A percentile compares a stretch with the other conserved stretches of the same genome.
Evolutionary conservation across 2,329 filamentous ascomycete species (phyloP).

Genomic region (Zasmidium cellare): DNA sequence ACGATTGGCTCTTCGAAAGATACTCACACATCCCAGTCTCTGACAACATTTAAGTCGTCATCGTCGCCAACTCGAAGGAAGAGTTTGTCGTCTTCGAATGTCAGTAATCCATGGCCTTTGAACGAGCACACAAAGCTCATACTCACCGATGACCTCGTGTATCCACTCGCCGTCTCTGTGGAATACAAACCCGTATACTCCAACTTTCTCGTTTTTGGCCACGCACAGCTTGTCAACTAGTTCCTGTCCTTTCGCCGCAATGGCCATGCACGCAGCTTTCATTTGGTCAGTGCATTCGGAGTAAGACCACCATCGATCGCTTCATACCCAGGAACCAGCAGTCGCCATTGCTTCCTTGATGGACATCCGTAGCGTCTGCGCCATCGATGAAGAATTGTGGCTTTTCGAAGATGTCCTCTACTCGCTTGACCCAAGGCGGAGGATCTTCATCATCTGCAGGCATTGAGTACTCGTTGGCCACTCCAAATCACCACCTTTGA

Average conservation of each 20-base stretch:
- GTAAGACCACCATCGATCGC: no score
- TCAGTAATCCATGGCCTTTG: no score
- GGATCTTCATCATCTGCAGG: constrained; percentile 23
- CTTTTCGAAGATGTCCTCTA: constrained; percentile 37
- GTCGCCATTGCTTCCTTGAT: constrained; percentile 76
- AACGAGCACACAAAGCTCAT: no score
- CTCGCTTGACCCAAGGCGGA: constrained; percentile 33
- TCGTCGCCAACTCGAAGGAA: constrained; percentile 81
- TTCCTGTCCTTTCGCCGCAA: constrained; percentile 70
- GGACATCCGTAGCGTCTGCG: constrained; percentile 73
- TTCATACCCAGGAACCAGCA: constrained; percentile 70
- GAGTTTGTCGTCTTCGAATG: constrained; percentile 67
- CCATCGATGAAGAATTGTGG: constrained; percentile 69
- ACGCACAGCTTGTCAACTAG: constrained; percentile 75
- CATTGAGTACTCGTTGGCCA: no score
- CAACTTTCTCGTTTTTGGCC: constrained; percentile 68
- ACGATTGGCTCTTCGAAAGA: no score
- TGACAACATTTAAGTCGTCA: constrained; percentile 61
- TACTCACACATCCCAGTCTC: constrained; percentile 23
- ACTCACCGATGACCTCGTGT: constrained; percentile 71
- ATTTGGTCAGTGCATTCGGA: no score
- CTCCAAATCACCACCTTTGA: no score
- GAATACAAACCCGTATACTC: constrained; percentile 85
- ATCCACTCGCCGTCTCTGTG: constrained; percentile 87
- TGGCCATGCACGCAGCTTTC: constrained; percentile 68